Evolutionary conservation across 768 basidiomycete genomes (phyloP), one percentile per base, ranked within the genome.

Genomic region (Rhodotorula paludigena): DNA sequence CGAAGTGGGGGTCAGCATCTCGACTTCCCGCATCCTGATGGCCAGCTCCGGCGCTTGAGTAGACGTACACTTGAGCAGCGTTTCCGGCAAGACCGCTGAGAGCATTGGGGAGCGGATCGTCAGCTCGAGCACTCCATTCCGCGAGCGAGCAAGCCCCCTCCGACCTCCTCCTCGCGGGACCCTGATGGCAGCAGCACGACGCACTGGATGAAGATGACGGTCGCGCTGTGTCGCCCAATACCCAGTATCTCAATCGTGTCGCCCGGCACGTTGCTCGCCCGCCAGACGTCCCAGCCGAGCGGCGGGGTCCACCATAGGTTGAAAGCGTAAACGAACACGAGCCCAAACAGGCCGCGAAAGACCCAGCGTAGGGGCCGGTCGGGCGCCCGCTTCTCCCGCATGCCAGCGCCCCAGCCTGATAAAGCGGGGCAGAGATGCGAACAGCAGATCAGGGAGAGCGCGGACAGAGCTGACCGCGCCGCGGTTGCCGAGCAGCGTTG

Each of bases 191-290:
- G 32, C 16, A 30, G 35, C 3, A 21, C 35, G 35, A 41, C 54
- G 25, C 54, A 55, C 54, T 55, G 54, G 38, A 55, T 9, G 16
- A 55, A 39, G 36, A 55, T 36, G 38, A 39, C 54, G 12, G 36
- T 41, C 14, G 38, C 54, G 38, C 38, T 41, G 38, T 55, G 54
- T 28, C 54, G 39, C 1, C 54, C 54, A 5, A 55, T 39, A 3
- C 54, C 54, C 7, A 41, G 38, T 2, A 55, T 38, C 25, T 55
- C 36, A 35, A 53, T 35, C 35, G 11, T 0, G 15, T 5, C 33
- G 9, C 52, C 52, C 0, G 52, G 52, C 2, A 53, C 52, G 23
- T 35, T 21, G 5, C 23, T 35, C 1, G 23, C 52, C 11, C 16
- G 33, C 21, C 28, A 8, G 2, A 53, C 21, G 35, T 53, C 52